Percentiles rank a stretch among this genome's conserved stretches.
These are phyloP conservation scores for Wallacemonas sp. DNA, from an alignment of 208 protist genomes.

Conservation along the genomic window DNA sequence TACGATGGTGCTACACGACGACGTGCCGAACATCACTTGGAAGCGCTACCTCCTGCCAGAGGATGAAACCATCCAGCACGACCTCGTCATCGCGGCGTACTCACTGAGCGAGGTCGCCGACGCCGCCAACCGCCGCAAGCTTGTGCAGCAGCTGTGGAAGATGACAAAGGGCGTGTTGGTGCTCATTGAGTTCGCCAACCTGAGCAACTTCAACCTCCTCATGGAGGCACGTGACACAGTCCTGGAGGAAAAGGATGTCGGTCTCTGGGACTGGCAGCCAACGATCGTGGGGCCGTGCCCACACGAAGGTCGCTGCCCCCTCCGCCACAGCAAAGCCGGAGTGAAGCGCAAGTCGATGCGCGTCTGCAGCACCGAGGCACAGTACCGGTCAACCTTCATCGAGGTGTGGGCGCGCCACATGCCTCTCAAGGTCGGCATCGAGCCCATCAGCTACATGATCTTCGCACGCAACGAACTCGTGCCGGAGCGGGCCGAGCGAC, in stretches of 20 bases:
- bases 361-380: conserved; percentile 80
- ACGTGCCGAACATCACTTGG: conserved; percentile 85
- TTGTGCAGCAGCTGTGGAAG: conserved; percentile 87
- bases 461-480: conserved; percentile 86
- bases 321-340: conserved; percentile 80
- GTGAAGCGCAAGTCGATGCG: conserved; percentile 88
- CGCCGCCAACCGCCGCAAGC: conserved; percentile 43
- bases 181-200: conserved; percentile 81
- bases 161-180: conserved; percentile 84
- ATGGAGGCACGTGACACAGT: conserved; percentile 88
- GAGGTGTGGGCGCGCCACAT: conserved; percentile 80
- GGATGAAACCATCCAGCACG: conserved; percentile 78
- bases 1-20: conserved; percentile 86
- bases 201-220: conserved; percentile 85
- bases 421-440: conserved; percentile 81
- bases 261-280: conserved; percentile 89
- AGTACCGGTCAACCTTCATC: conserved; percentile 86
- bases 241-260: conserved; percentile 81
- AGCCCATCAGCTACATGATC: conserved; percentile 83
- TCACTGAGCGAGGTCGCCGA: conserved; percentile 83
- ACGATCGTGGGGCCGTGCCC: conserved; percentile 86
- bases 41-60: conserved; percentile 85
- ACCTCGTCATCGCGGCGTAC: conserved; percentile 84
- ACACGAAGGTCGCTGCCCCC: conserved; percentile 77
- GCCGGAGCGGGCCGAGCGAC: conserved; percentile 67